These are phyloP conservation scores for Recurvomyces mirabilis DNA, from an alignment of 495 filamentous ascomycete species.

Conservation along the genomic window DNA sequence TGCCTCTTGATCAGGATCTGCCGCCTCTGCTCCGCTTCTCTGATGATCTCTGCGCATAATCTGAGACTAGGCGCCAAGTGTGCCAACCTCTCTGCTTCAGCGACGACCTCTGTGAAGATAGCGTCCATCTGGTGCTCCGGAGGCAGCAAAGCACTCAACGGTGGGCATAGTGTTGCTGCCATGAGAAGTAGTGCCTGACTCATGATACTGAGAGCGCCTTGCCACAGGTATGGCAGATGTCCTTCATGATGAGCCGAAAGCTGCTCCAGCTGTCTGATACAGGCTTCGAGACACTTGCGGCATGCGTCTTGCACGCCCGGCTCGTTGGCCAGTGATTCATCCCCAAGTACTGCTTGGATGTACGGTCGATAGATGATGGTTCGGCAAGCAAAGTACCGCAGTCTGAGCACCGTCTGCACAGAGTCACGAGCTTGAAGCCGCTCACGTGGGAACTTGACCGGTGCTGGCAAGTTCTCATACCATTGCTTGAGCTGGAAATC, in stretches of 20 bases:
- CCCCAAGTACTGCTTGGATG: conserved; percentile 66
- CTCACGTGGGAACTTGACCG: conserved; percentile 65
- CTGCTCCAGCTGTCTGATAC: conserved; percentile 66
- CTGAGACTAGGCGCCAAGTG: conserved; percentile 64
- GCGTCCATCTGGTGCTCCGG: conserved; percentile 51
- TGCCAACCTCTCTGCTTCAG: conserved; percentile 60
- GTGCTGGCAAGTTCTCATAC: conserved; percentile 64
- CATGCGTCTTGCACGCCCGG: conserved; percentile 62
- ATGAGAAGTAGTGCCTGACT: conserved; percentile 71
- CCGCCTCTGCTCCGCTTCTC: conserved; percentile 62
- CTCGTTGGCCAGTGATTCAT: conserved; percentile 53
- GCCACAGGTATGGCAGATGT: conserved; percentile 80
- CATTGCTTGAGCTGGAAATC: conserved; percentile 75
- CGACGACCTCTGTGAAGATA: conserved; percentile 63
- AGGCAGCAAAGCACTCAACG: conserved; percentile 55
- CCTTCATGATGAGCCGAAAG: conserved; percentile 71
- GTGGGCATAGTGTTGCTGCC: conserved; percentile 73
- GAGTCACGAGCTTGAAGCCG: conserved; percentile 53
- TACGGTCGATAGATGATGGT: conserved; percentile 80
- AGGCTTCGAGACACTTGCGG: conserved; percentile 70
- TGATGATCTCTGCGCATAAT: conserved; percentile 63
- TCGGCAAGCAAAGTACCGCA: conserved; percentile 73
- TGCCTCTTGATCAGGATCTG: conserved; percentile 29
- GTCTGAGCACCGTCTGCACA: conserved; percentile 64
- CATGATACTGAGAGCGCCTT: conserved; percentile 64